Percentiles rank a stretch among this genome's conserved stretches.
Evolutionary conservation across 371 early-diverging fungal genomes (phyloP).

Genomic region (Haplosporangium sp.): DNA sequence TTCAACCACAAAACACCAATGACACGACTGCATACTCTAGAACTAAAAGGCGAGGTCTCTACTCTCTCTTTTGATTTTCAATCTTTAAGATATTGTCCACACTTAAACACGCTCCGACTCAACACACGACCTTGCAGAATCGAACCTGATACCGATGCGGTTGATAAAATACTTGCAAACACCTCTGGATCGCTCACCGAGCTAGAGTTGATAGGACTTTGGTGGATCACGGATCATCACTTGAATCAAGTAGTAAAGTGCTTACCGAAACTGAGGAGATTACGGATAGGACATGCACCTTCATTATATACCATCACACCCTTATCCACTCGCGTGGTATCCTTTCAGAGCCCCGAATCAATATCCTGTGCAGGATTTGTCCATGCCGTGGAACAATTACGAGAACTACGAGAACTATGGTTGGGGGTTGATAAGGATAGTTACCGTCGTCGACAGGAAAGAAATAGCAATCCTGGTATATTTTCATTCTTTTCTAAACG

Average conservation of each 20-base stretch:
- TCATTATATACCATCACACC: neutral
- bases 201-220: constrained; percentile 18
- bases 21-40: constrained; percentile 5
- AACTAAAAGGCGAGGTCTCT: constrained; percentile 26
- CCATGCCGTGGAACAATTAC: constrained; percentile 13
- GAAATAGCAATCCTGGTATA: neutral
- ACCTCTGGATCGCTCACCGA: constrained; percentile 6
- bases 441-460: neutral
- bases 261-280: constrained; percentile 6
- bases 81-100: constrained; percentile 7
- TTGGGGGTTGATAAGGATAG: constrained; percentile 14
- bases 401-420: constrained; percentile 12
- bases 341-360: neutral
- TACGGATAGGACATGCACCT: constrained; percentile 15
- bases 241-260: constrained; percentile 1
- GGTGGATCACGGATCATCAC: constrained; percentile 18
- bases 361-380: constrained; percentile 6
- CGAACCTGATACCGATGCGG: neutral
- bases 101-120: constrained; percentile 8
- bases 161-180: neutral
- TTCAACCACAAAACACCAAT: neutral
- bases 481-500: neutral
- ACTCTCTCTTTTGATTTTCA: constrained; percentile 6
- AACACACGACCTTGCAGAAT: constrained; percentile 13
- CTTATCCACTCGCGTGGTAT: neutral